Conservation (phyloP, 306 rosid genomes). For the Boehmeria nivea region DNA sequence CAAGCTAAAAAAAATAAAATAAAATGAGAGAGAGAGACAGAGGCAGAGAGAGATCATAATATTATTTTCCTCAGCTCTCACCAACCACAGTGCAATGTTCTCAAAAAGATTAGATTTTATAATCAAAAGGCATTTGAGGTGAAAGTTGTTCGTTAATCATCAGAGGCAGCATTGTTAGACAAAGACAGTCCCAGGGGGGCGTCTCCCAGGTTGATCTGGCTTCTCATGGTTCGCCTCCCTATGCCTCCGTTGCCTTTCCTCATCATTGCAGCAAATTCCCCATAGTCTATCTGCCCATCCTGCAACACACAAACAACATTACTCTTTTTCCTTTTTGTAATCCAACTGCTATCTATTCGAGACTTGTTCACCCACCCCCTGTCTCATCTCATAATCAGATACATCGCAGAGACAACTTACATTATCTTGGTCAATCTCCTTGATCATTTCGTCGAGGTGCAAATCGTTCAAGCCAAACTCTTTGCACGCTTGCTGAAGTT, state of each 20-base stretch:
- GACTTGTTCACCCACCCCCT: no score
- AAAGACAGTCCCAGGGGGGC: slow-evolving; percentile 33
- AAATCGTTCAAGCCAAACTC: slow-evolving; percentile 43
- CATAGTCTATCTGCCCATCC: slow-evolving; percentile 47
- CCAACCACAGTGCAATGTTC: no score
- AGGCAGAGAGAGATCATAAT: no score
- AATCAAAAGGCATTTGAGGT: no score
- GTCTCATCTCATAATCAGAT: no score
- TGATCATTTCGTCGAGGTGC: slow-evolving; percentile 47
- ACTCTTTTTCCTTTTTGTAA: neutral
- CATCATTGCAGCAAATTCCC: slow-evolving; percentile 50
- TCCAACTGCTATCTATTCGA: neutral
- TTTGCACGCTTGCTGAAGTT: slow-evolving; percentile 40
- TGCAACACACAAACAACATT: slow-evolving; percentile 2
- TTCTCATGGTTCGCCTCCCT: slow-evolving; percentile 44
- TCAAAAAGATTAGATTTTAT: no score
- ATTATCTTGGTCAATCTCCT: slow-evolving; percentile 42
- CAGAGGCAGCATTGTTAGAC: slow-evolving; percentile 8
- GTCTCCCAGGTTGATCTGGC: slow-evolving; percentile 35
- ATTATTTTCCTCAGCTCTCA: no score
- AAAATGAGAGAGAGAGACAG: no score
- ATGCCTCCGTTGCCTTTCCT: slow-evolving; percentile 46
- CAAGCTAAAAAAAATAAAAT: no score
- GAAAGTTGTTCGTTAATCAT: slow-evolving; percentile 11
- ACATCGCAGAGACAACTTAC: slow-evolving; percentile 10